Conservation (phyloP, 202 grass and related monocot species). For the Musa balbisiana region DNA sequence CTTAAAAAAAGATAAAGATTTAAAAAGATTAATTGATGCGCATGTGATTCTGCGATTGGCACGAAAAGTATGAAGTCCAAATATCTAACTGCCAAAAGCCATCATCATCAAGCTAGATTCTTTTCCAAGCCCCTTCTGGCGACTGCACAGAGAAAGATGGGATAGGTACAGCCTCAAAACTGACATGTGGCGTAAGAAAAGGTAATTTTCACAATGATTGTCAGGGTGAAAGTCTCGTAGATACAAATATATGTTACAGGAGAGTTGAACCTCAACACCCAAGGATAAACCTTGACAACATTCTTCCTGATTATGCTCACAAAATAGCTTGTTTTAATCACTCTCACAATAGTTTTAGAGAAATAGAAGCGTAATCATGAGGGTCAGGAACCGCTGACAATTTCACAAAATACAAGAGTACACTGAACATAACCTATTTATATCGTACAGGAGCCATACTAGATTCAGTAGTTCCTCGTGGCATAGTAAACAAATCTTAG, state of each 20-base stretch:
- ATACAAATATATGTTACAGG: background rate
- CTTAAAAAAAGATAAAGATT: no score
- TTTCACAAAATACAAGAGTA: no score
- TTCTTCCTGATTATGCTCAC: background rate
- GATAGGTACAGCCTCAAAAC: background rate
- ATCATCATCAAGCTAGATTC: conserved; percentile 74
- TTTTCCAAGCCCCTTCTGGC: conserved; percentile 72
- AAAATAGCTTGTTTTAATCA: background rate
- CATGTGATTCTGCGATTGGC: conserved; percentile 80
- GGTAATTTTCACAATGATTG: background rate
- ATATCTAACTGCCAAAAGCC: conserved; percentile 65
- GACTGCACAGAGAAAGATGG: conserved; percentile 26
- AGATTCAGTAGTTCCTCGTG: no score
- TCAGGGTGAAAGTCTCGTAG: background rate
- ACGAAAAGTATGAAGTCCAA: conserved; percentile 56
- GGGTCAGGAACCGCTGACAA: background rate
- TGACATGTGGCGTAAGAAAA: background rate
- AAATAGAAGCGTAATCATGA: background rate
- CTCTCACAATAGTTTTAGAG: background rate
- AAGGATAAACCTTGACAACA: background rate
- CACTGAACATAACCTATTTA: no score
- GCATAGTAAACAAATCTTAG: no score
- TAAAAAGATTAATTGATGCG: conserved; percentile 72
- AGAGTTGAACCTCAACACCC: no score
- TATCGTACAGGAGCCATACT: no score